Evolutionary conservation across 805 yeast genomes (phyloP).

Genomic region (Kodamaea sagamina): DNA sequence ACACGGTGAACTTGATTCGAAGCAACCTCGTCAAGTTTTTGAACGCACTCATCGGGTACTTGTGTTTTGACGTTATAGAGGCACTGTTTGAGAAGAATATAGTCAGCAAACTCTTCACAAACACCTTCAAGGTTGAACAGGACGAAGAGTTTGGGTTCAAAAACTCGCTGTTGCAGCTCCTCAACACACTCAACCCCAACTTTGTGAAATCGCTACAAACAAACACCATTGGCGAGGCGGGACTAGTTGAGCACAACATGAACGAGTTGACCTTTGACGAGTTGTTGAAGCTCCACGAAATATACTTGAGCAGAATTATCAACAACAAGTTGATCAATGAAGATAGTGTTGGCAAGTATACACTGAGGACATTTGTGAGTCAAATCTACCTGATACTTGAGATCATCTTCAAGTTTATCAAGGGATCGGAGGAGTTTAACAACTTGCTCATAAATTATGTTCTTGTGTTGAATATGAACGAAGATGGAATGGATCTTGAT

Average conservation of each 20-base stretch:
- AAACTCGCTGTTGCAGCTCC: slow-evolving; percentile 15
- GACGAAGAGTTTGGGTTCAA: slow-evolving; percentile 12
- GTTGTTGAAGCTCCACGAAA: slow-evolving; percentile 38
- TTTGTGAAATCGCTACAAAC: slow-evolving; percentile 13
- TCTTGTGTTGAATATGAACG: slow-evolving; percentile 30
- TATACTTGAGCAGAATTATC: slow-evolving; percentile 25
- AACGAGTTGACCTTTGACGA: slow-evolving; percentile 52
- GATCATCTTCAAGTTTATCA: slow-evolving; percentile 32
- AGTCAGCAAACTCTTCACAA: slow-evolving; percentile 25
- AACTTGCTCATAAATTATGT: slow-evolving; percentile 30
- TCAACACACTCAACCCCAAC: slow-evolving; percentile 16
- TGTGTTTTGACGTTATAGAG: slow-evolving; percentile 51
- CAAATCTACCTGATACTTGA: slow-evolving; percentile 38
- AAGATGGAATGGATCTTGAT: slow-evolving; percentile 21
- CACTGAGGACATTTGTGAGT: slow-evolving; percentile 31
- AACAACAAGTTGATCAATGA: slow-evolving; percentile 36
- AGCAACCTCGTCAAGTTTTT: slow-evolving; percentile 45
- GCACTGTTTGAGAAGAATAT: slow-evolving; percentile 32
- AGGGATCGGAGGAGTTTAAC: slow-evolving; percentile 37
- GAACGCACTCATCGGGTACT: slow-evolving; percentile 39
- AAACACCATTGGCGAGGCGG: slow-evolving; percentile 4
- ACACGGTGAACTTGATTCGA: slow-evolving; percentile 39
- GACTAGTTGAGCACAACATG: slow-evolving; percentile 15
- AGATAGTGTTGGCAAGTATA: slow-evolving; percentile 28
- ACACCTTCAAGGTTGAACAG: slow-evolving; percentile 11